Conservation (phyloP, 768 basidiomycete species). For the Leccinellum albellum region DNA sequence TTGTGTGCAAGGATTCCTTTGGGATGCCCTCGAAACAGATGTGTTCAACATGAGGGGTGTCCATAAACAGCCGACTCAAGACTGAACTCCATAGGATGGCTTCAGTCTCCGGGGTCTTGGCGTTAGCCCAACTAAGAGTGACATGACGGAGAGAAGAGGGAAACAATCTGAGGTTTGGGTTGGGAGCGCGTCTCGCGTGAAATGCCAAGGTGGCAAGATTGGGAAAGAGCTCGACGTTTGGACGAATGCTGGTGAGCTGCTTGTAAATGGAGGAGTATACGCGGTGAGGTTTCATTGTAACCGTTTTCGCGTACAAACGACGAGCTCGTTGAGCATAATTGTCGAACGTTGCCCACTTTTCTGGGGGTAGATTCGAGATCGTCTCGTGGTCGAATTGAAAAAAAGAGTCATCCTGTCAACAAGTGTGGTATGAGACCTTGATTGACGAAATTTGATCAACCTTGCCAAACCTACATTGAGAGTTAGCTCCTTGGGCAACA, state of each 20-base stretch:
- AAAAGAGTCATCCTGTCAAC: slow-evolving; percentile 16
- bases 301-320: slow-evolving; percentile 24
- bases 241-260: slow-evolving; percentile 19
- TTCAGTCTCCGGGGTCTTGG: slow-evolving; percentile 10
- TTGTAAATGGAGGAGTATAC: slow-evolving; percentile 26
- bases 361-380: slow-evolving; percentile 4
- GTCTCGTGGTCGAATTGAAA: slow-evolving; percentile 9
- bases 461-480: slow-evolving; percentile 15
- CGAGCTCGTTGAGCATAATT: slow-evolving; percentile 21
- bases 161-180: slow-evolving; percentile 16
- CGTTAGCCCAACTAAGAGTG: slow-evolving; percentile 21
- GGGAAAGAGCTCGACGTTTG: slow-evolving; percentile 23
- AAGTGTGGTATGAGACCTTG: slow-evolving; percentile 4
- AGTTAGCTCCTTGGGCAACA: slow-evolving; percentile 18
- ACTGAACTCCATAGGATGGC: slow-evolving; percentile 18
- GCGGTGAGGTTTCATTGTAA: slow-evolving; percentile 24
- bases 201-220: slow-evolving; percentile 15
- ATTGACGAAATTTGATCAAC: not conserved
- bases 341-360: slow-evolving; percentile 21
- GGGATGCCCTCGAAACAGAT: slow-evolving; percentile 25
- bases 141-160: slow-evolving; percentile 21
- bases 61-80: slow-evolving; percentile 17
- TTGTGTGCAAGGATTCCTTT: slow-evolving; percentile 12
- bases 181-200: slow-evolving; percentile 14
- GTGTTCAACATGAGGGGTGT: slow-evolving; percentile 19